Percentiles rank a stretch among this genome's conserved stretches.
Conservation (phyloP, 2,329 filamentous ascomycete species). For the Colletotrichum camelliae region DNA sequence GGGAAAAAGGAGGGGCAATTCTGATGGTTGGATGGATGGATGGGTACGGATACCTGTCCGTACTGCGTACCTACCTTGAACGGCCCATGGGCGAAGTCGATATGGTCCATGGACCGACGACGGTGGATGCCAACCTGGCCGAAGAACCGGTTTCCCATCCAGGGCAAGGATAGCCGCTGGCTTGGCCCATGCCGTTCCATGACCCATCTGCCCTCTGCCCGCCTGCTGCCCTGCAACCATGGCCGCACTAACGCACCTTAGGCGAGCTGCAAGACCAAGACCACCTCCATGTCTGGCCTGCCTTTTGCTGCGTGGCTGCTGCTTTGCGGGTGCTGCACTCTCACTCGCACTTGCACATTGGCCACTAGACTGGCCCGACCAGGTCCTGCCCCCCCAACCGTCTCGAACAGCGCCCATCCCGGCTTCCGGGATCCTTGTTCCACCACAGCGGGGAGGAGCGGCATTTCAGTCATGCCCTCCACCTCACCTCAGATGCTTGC, state of each 20-base stretch:
- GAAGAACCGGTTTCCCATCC: conserved; percentile 19
- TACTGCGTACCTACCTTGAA: background rate
- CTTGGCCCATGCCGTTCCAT: conserved; percentile 4
- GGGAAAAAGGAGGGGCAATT: no score
- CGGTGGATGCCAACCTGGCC: conserved; percentile 12
- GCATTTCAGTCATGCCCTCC: conserved; percentile 21
- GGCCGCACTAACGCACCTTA: background rate
- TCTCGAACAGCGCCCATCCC: conserved; percentile 12
- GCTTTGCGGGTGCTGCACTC: background rate
- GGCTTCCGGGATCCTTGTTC: conserved; percentile 13
- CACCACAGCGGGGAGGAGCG: conserved; percentile 16
- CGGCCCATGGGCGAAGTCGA: background rate
- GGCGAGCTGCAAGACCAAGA: background rate
- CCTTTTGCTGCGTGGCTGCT: background rate
- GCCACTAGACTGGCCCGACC: background rate
- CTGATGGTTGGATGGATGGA: no score
- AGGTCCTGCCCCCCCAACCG: background rate
- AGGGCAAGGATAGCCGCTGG: conserved; percentile 10
- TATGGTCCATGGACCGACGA: background rate
- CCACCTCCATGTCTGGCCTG: background rate
- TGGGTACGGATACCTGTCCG: no score
- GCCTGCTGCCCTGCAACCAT: background rate
- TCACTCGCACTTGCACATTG: background rate
- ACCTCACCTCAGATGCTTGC: conserved; percentile 10
- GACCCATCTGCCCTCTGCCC: background rate